A percentile compares a stretch with the other conserved stretches of the same genome.
Conservation (phyloP, 176 grass and related monocot species). For the Carex littledalei region DNA sequence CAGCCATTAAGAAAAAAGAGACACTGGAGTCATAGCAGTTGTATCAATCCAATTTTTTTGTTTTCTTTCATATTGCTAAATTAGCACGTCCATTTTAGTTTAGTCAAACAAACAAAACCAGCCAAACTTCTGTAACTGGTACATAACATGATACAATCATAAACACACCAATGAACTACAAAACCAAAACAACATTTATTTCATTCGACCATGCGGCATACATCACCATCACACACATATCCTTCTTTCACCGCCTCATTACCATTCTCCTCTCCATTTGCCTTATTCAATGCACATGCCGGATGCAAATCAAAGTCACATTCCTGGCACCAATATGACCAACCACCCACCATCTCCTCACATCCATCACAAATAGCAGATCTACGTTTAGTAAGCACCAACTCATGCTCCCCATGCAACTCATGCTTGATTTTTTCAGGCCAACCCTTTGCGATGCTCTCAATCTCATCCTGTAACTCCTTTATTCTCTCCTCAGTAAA, state of each 20-base stretch:
- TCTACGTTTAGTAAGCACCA: constrained; percentile 27
- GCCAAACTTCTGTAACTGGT: too few relatives aligned
- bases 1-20: not conserved
- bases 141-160: too few relatives aligned
- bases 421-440: constrained; percentile 66
- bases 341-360: constrained; percentile 15
- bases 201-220: constrained; percentile 45
- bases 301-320: constrained; percentile 65
- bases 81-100: not conserved
- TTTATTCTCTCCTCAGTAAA: constrained; percentile 58
- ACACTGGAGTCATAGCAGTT: not conserved
- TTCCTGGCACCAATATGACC: constrained; percentile 49
- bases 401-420: constrained; percentile 63
- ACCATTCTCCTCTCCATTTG: constrained; percentile 7
- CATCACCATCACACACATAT: constrained; percentile 45
- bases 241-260: constrained; percentile 23
- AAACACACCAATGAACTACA: too few relatives aligned
- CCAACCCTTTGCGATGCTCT: constrained; percentile 56
- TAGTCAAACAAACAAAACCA: too few relatives aligned
- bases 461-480: constrained; percentile 39
- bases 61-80: not conserved
- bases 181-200: too few relatives aligned
- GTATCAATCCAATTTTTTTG: not conserved
- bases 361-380: constrained; percentile 35
- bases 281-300: constrained; percentile 41